A percentile compares a stretch with the other conserved stretches of the same genome.
Conservation (phyloP, 2,329 filamentous ascomycete genomes). For the Periconia sp. region DNA sequence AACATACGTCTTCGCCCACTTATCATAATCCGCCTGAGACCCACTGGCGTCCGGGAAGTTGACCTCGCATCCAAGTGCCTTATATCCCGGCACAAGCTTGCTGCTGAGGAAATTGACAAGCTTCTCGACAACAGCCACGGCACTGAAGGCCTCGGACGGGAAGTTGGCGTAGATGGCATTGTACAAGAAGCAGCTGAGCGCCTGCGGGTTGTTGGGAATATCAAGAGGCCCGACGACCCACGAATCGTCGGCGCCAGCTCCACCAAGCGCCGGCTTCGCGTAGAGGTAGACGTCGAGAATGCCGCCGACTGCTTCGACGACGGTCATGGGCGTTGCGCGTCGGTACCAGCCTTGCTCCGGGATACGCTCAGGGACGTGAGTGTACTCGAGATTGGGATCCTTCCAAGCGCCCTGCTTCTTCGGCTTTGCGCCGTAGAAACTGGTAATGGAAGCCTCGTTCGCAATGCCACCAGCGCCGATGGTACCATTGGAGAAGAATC, state of each 20-base stretch:
- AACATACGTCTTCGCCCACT: constrained; percentile 15
- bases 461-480: constrained; percentile 26
- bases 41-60: constrained; percentile 21
- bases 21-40: constrained; percentile 5
- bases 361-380: constrained; percentile 26
- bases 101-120: constrained; percentile 18
- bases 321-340: constrained; percentile 23
- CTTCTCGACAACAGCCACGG: constrained; percentile 8
- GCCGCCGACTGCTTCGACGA: constrained; percentile 20
- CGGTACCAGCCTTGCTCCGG: constrained; percentile 29
- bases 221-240: constrained; percentile 19
- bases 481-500: constrained; percentile 29
- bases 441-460: constrained; percentile 29
- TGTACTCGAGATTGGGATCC: constrained; percentile 20
- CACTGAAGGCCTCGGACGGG: constrained; percentile 20
- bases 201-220: constrained; percentile 20
- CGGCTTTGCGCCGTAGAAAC: constrained; percentile 29
- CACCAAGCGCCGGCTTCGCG: constrained; percentile 18
- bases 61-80: constrained; percentile 18
- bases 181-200: constrained; percentile 23
- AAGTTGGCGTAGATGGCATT: constrained; percentile 26
- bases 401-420: constrained; percentile 10
- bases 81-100: constrained; percentile 17
- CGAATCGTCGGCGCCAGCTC: constrained; percentile 19
- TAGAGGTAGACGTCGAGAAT: constrained; percentile 27